Conservation (phyloP, 1,284 basidiomycete genomes). For the Ceratobasidium sp. region DNA sequence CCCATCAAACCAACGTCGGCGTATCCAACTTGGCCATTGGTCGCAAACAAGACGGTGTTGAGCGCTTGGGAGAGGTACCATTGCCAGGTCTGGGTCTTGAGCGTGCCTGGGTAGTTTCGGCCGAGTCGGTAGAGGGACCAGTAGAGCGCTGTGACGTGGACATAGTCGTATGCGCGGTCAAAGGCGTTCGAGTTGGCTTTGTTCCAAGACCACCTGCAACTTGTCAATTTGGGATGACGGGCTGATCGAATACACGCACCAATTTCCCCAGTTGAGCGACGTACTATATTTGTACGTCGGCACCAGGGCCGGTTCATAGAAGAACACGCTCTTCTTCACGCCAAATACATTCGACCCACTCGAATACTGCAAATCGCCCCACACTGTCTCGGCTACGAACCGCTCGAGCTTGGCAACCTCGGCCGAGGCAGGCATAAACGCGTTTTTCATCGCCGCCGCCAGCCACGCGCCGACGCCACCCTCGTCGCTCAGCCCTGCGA, state of each 20-base stretch:
- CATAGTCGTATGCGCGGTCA: slow-evolving; percentile 69
- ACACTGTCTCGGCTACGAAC: slow-evolving; percentile 62
- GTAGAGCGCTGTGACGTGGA: slow-evolving; percentile 67
- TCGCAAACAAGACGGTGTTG: slow-evolving; percentile 63
- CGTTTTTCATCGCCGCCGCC: slow-evolving; percentile 68
- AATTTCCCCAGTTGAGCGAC: slow-evolving; percentile 64
- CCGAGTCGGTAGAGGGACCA: slow-evolving; percentile 70
- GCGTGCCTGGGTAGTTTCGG: slow-evolving; percentile 65
- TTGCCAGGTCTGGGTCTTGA: slow-evolving; percentile 62
- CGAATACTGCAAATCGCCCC: slow-evolving; percentile 65
- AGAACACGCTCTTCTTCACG: slow-evolving; percentile 51
- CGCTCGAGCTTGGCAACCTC: slow-evolving; percentile 66
- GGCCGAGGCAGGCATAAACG: slow-evolving; percentile 62
- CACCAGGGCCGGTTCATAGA: slow-evolving; percentile 62
- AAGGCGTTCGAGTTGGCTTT: slow-evolving; percentile 60
- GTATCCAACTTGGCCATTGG: slow-evolving; percentile 61
- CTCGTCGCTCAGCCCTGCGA: slow-evolving; percentile 68
- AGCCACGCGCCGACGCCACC: slow-evolving; percentile 69
- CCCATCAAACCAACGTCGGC: slow-evolving; percentile 66
- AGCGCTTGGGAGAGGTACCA: slow-evolving; percentile 70
- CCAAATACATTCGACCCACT: slow-evolving; percentile 54
- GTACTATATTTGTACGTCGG: slow-evolving; percentile 64
- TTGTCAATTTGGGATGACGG: not conserved
- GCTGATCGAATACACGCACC: slow-evolving; percentile 65
- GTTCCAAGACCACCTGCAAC: slow-evolving; percentile 45